Base-by-base conservation (phyloP, 495 filamentous ascomycete genomes). In the Podospora pseudocomata region DNA sequence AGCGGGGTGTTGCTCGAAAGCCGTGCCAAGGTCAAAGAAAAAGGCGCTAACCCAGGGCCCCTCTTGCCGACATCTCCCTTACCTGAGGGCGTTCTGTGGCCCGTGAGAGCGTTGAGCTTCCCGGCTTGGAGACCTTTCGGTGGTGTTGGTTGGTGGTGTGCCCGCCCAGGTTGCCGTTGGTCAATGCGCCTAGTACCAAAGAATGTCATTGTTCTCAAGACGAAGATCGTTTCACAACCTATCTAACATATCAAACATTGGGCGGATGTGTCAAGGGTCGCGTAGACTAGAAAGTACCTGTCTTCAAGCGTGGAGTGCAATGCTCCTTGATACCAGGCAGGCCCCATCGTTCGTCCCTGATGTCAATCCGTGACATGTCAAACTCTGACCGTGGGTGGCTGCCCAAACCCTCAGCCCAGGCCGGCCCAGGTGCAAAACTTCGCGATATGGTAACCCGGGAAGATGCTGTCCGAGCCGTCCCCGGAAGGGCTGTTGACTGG, bases 391-490 rank as follows among this genome's bases (percentile, higher is more conserved):
- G 39, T 13, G 39, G 39, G 39, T 49, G 39, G 39, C 39, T 49
- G 39, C 39, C 39, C 39, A 49, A 18, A 16, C 39, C 39, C 39
- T 49, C 39, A 7, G 30, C 30, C 30, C 4, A 32, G 30, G 30
- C 30, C 30, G 4, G 30, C 30, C 30, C 30, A 49, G 39, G 39
- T 49, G 39, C 39, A 49, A 49, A 49, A 49, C 39, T 49, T 49
- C 39, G 39, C 23, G 55, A 58, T 19, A 58, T 19, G 55, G 55
- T 58, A 58, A 56, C 54, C 58, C 13, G 23, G 61, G n/a, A 49
- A 23, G 54, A 59, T 53, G 66, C 66, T 56, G 44, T 70, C 64
- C 68, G 64, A 64, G 68, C 68, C 59, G 68, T 66, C 60, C 30
- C 68, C 68, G 68, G 54, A 44, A 67, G 28, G 30, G 54, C 67